Evolutionary conservation across 2,329 filamentous ascomycete species (phyloP).

Genomic region (Paramyrothecium sp.): DNA sequence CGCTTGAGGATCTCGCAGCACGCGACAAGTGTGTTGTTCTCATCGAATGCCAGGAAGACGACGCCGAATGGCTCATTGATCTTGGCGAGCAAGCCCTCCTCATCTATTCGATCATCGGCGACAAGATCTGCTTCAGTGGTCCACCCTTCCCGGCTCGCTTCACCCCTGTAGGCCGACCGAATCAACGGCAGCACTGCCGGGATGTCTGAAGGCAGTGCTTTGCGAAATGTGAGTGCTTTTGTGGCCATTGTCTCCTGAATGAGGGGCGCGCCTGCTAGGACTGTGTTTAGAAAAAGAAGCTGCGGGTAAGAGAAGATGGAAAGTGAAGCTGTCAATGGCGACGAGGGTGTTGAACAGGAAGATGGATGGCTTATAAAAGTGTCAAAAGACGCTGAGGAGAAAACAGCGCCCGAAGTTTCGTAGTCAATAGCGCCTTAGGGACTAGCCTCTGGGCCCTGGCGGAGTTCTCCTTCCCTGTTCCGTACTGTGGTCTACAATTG

Average conservation of each 20-base stretch:
- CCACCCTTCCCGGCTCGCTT: slow-evolving; percentile 39
- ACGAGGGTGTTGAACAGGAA: no score
- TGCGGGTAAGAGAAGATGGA: no score
- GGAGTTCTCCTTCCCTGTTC: no score
- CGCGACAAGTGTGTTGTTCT: slow-evolving; percentile 25
- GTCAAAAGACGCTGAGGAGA: no score
- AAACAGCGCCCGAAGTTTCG: no score
- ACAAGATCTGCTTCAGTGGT: slow-evolving; percentile 46
- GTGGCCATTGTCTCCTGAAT: background rate
- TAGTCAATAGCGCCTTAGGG: no score
- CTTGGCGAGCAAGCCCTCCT: slow-evolving; percentile 31
- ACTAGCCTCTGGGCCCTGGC: no score
- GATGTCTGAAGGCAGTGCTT: slow-evolving; percentile 30
- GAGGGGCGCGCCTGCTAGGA: background rate
- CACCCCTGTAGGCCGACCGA: slow-evolving; percentile 43
- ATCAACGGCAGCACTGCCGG: slow-evolving; percentile 34
- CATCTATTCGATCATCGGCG: slow-evolving; percentile 40
- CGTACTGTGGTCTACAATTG: no score
- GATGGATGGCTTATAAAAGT: no score
- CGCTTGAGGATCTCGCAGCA: slow-evolving; percentile 42
- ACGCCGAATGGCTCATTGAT: slow-evolving; percentile 34
- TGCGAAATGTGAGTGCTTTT: slow-evolving; percentile 29
- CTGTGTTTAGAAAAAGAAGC: background rate
- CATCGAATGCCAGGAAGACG: slow-evolving; percentile 35
- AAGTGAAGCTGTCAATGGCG: no score